Evolutionary conservation across 345 rosid genomes (phyloP).

Genomic region (Boechera stricta): DNA sequence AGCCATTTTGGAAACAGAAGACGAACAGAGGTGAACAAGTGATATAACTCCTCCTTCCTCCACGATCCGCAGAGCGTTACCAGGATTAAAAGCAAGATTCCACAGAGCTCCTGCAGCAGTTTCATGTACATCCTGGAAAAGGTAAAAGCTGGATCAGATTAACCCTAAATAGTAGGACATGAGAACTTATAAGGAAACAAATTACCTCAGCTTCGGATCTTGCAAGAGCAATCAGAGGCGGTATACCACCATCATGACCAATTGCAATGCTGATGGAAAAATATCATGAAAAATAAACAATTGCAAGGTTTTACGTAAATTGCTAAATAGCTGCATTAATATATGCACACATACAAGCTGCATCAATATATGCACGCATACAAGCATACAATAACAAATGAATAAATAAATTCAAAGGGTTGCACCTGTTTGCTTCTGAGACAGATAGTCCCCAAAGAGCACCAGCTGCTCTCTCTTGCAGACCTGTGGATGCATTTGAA

Average conservation of each 20-base stretch:
- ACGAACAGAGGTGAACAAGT: slow-evolving; percentile 62
- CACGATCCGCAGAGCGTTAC: slow-evolving; percentile 73
- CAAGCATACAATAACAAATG: not conserved
- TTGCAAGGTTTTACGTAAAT: not conserved
- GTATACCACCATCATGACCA: slow-evolving; percentile 80
- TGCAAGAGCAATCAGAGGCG: slow-evolving; percentile 69
- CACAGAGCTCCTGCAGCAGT: slow-evolving; percentile 88
- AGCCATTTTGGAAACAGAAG: slow-evolving; percentile 74
- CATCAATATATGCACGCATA: not conserved
- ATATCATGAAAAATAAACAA: not conserved
- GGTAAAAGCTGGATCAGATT: slow-evolving; percentile 8
- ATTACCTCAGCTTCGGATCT: slow-evolving; percentile 69
- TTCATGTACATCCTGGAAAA: slow-evolving; percentile 81
- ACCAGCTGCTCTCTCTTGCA: slow-evolving; percentile 97
- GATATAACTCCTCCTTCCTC: slow-evolving; percentile 77
- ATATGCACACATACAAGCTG: slow-evolving; percentile 1
- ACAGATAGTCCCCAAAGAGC: slow-evolving; percentile 95
- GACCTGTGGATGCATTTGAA: slow-evolving; percentile 76
- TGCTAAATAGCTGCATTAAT: not conserved
- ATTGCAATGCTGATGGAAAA: slow-evolving; percentile 63
- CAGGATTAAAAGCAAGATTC: slow-evolving; percentile 79
- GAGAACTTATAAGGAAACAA: slow-evolving; percentile 17
- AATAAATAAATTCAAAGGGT: slow-evolving; percentile 16
- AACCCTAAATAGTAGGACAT: not conserved
- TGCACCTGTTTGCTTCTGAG: slow-evolving; percentile 84